Conservation (phyloP, 768 basidiomycete genomes). For the Gymnopilus dilepis region DNA sequence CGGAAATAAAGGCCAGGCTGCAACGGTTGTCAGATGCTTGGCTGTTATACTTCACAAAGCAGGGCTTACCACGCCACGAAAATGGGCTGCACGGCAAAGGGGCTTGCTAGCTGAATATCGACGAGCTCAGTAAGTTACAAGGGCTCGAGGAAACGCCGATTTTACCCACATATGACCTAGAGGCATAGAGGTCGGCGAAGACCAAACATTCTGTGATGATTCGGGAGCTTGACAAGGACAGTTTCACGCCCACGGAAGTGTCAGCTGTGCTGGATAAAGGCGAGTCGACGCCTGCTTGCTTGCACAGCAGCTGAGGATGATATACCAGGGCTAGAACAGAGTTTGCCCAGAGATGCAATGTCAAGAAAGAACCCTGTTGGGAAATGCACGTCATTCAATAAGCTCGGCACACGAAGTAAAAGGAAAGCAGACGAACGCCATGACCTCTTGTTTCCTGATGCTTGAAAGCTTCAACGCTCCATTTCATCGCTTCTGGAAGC, state of each 20-base stretch:
- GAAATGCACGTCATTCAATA: too few species aligned
- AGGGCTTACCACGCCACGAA: conserved; percentile 4
- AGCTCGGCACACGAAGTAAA: not conserved
- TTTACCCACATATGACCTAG: conserved; percentile 5
- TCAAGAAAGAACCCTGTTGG: conserved; percentile 10
- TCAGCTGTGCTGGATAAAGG: not conserved
- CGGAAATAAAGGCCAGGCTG: conserved; percentile 4
- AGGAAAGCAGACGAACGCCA: conserved; percentile 1
- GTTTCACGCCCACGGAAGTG: not conserved
- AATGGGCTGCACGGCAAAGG: conserved; percentile 7
- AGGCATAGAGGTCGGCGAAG: conserved; percentile 4
- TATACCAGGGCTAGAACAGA: conserved; percentile 5
- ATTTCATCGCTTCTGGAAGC: conserved; percentile 6
- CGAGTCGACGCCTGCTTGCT: not conserved
- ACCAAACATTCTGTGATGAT: conserved; percentile 9
- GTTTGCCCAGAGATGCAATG: conserved; percentile 9
- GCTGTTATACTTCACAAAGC: not conserved
- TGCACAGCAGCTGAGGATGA: conserved; percentile 1
- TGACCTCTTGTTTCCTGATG: not conserved
- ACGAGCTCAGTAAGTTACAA: not conserved
- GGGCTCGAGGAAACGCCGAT: not conserved
- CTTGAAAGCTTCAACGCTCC: conserved; percentile 9
- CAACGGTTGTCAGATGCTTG: not conserved
- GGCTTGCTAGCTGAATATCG: not conserved
- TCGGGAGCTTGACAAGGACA: conserved; percentile 6